Evolutionary conservation across 352 stramenopile species (phyloP).

Genomic region (Pythium aquatile): DNA sequence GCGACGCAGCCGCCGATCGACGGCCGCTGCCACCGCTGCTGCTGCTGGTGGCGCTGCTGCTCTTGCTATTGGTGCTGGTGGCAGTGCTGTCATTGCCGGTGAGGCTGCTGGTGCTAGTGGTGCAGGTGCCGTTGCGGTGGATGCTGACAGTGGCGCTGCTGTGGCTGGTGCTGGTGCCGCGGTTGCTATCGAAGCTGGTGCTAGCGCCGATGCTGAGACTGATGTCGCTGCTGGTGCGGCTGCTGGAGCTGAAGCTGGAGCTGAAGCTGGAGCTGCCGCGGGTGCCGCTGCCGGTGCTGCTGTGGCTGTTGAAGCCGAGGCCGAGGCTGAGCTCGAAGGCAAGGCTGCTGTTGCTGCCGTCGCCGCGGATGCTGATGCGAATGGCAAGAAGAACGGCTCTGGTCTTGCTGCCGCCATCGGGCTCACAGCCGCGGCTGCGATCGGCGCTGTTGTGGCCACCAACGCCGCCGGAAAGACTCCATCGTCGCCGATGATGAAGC

Average conservation of each 20-base stretch:
- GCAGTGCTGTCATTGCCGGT: background rate
- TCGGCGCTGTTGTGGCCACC: slow-evolving; percentile 4
- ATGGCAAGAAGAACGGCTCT: background rate
- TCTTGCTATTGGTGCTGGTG: background rate
- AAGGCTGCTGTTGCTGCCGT: background rate
- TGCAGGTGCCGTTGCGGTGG: background rate
- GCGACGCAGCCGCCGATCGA: background rate
- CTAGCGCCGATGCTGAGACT: background rate
- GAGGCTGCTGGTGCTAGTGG: background rate
- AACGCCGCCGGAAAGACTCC: background rate
- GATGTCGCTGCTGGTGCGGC: background rate
- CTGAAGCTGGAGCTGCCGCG: background rate
- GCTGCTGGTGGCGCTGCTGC: background rate
- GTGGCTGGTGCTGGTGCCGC: background rate
- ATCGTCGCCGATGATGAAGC: slow-evolving; percentile 11
- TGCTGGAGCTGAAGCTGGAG: background rate
- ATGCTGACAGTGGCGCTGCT: background rate
- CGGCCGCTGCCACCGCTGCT: background rate
- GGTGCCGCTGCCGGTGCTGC: background rate
- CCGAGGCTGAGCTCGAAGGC: slow-evolving; percentile 5
- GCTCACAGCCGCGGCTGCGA: background rate
- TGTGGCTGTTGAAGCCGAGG: background rate
- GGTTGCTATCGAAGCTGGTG: background rate
- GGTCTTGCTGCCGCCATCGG: slow-evolving; percentile 9
- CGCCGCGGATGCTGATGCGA: background rate